Evolutionary conservation across 768 basidiomycete genomes (phyloP), one percentile per base, ranked within the genome.

Genomic region (Strobilomyces echinocephalus): DNA sequence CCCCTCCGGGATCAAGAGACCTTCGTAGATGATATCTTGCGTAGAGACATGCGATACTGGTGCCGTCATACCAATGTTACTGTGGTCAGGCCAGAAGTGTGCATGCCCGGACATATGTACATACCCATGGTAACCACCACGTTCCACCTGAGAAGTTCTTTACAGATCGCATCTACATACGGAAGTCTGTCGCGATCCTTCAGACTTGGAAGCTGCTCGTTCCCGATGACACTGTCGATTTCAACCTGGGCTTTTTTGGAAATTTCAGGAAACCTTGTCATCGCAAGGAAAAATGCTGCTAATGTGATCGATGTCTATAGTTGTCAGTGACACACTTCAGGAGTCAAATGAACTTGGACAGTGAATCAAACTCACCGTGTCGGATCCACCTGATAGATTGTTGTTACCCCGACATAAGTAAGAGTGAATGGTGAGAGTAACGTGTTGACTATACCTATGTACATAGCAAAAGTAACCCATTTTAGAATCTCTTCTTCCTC

Each of bases 301-400:
- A 56, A 34, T 11, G 48, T 18, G 34, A 56, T 45, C 0, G 53
- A 39, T 10, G 35, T 60, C 56, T 56, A 18, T 30, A 30, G 30
- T 61, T 35, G 75, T 12, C 16, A 8, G 26, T 5, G 20, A 11
- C 6, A n/a, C 21, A 21, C 33, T 46, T n/a, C 20, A 52, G 24
- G 24, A 24, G 4, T 34, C 20, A 4, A 12, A 38, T 31, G 39
- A 14, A 6, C 33, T 35, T 20, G 14, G 11, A 33, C 9, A 10
- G 4, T 21, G 31, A 78, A 69, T 16, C 40, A 16, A 24, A 44
- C 42, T 31, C 30, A 53, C 58, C n/a, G 57, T 59, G 28, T 61
- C 54, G 8, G 55, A 31, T 40, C 51, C 58, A 33, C 49, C 79
- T 77, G 30, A 20, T 18, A 20, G 7, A 36, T 12, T 18, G 30